Percentiles rank a stretch among this genome's conserved stretches.
These are phyloP conservation scores for Hypoxylon sp. DNA, from an alignment of 2,329 filamentous ascomycete genomes.

Conservation along the genomic window DNA sequence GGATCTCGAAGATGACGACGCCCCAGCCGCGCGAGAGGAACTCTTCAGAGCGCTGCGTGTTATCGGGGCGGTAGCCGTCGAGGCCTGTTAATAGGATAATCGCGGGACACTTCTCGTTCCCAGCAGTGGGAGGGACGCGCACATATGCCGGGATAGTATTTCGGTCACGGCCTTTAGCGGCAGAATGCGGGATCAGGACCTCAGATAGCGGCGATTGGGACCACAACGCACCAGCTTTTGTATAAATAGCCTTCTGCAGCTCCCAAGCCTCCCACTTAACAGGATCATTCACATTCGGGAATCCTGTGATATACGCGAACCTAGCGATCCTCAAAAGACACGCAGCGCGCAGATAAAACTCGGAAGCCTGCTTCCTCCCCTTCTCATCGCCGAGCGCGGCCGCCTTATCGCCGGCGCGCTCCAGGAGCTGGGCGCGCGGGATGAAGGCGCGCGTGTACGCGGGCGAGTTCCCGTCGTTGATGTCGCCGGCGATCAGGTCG, in stretches of 20 bases:
- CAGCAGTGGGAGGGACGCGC: constrained; percentile 65
- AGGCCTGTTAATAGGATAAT: constrained; percentile 73
- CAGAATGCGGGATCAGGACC: constrained; percentile 71
- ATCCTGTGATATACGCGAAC: constrained; percentile 71
- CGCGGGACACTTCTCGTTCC: constrained; percentile 57
- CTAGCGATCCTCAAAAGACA: constrained; percentile 81
- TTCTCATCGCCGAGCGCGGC: constrained; percentile 63
- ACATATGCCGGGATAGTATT: constrained; percentile 74
- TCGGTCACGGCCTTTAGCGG: constrained; percentile 66
- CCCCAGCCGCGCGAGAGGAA: constrained; percentile 75
- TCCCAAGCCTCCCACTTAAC: constrained; percentile 75
- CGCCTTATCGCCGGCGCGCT: constrained; percentile 65
- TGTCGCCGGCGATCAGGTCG: constrained; percentile 70
- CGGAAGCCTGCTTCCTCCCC: constrained; percentile 67
- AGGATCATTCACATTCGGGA: constrained; percentile 57
- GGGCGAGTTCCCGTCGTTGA: constrained; percentile 76
- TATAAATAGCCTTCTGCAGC: constrained; percentile 74
- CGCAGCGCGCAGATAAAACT: constrained; percentile 78
- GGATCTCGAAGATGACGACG: constrained; percentile 73
- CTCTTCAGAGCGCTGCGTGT: constrained; percentile 72
- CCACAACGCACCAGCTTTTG: constrained; percentile 70
- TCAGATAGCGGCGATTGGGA: constrained; percentile 70
- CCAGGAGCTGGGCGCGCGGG: constrained; percentile 71
- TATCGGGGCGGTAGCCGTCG: constrained; percentile 75
- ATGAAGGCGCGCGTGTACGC: constrained; percentile 76